Base-by-base conservation (phyloP, 768 basidiomycete species). In the Mycena galopus region DNA sequence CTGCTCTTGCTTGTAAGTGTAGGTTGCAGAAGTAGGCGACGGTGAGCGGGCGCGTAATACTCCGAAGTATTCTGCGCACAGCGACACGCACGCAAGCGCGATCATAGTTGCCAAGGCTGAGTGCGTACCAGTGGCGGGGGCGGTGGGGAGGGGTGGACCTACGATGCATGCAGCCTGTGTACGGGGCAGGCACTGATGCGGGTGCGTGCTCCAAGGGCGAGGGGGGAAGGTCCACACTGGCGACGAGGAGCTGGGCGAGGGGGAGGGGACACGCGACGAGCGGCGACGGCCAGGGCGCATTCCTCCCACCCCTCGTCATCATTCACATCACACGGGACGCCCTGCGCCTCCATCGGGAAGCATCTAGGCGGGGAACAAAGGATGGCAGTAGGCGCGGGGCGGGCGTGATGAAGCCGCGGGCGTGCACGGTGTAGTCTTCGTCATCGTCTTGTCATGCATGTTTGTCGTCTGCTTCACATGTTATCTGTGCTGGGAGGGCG, bases 401-500 rank as follows among this genome's bases (percentile, higher is more conserved):
- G 39, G 70, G 50, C 23, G 73, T 66, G 58, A 73, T 62, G 44
- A 60, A 69, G 19, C 51, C 51, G 53, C 58, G 12, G 5, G 73
- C 68, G 53, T 69, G 67, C 9, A 47, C 58, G 27, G 68, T 59
- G 39, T 69, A 73, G 53, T 56, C 69, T 4, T 62, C 65, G 47
- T 73, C 62, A 35, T 65, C 72, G 19, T 73, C 71, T 8, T 65
- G 44, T 10, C 58, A 42, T 7, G 59, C 55, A 16, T 57, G 55
- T 0, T 53, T 32, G 4, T 39, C 59, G 2, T 51, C 30, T 1
- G 30, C 21, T 11, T 33, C 30, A 51, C 27, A 17, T 8, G 47
- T n/a, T n/a, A n/a, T n/a, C n/a, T n/a, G 17, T 25, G 56, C 32
- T 23, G 23, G 50, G 50, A 51, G 50, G 4, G 37, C 4, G n/a